Evolutionary conservation across 1,284 basidiomycete species (phyloP), one percentile per base, ranked within the genome.

Genomic region (Rhodotorula sp.): DNA sequence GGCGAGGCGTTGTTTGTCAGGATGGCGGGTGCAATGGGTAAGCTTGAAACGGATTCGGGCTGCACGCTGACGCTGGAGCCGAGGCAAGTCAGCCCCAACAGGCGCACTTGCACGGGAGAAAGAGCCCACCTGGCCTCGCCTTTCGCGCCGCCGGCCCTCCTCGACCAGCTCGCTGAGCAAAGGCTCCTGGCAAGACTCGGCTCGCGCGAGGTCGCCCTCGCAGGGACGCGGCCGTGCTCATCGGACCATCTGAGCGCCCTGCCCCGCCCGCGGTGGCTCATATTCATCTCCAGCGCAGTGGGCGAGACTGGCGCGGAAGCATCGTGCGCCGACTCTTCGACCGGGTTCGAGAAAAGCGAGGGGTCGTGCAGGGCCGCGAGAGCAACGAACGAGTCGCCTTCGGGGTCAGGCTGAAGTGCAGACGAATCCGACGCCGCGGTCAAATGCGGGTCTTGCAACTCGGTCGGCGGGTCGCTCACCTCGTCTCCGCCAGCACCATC

Each of bases 331-430:
- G 21, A 54, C 16, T 34, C 46, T 7, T 25, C 23, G 41, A 7
- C 5, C 9, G 4, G 50, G 19, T 14, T 1, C 12, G 25, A 27
- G 45, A 53, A 61, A 23, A 61, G 59, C 13, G 48, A 4, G 9
- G 60, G 60, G 60, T 61, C 60, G 60, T 61, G 60, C 41, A 61
- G 16, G 34, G 60, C 60, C 0, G 60, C 60, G 41, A 61, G 60
- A 23, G 60, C 60, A 49, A 61, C 19, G 60, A 52, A 61, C 12
- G 48, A n/a, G 13, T 55, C 62, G 62, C 55, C 62, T 27, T 56
- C 44, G 25, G 53, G 42, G 52, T 62, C 62, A 27, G 52, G 4
- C 21, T 27, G 8, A 8, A 14, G 34, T 34, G 34, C 34, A 34
- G 34, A 34, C 34, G 34, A 34, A 34, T 34, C 34, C 34, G 34